These are phyloP conservation scores for Fusarium lyarnte DNA, from an alignment of 2,329 filamentous ascomycete species.

Conservation along the genomic window DNA sequence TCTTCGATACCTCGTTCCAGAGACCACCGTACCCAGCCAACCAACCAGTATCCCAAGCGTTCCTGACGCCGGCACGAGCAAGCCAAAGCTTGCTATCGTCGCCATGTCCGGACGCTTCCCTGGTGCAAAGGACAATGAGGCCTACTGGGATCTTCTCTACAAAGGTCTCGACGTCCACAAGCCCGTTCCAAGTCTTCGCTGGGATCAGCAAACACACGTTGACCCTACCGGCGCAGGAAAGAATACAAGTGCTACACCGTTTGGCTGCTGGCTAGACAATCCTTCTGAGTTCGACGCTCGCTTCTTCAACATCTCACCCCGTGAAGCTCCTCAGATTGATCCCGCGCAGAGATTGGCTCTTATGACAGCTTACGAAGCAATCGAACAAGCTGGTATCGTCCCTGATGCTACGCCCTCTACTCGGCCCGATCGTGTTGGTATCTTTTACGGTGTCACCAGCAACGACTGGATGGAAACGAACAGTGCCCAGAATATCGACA, in stretches of 20 bases:
- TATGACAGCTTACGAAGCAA: slow-evolving; percentile 73
- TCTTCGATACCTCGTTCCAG: slow-evolving; percentile 14
- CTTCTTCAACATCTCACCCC: slow-evolving; percentile 77
- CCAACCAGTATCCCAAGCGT: fast-evolving
- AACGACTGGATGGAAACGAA: slow-evolving; percentile 85
- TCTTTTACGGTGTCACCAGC: slow-evolving; percentile 80
- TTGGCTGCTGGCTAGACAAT: slow-evolving; percentile 65
- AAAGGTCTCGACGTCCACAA: slow-evolving; percentile 72
- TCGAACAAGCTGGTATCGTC: slow-evolving; percentile 73
- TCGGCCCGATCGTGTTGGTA: slow-evolving; percentile 67
- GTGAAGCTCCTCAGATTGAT: slow-evolving; percentile 57
- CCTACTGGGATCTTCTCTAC: slow-evolving; percentile 72
- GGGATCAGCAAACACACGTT: slow-evolving; percentile 43
- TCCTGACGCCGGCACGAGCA: neutral
- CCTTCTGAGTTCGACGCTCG: slow-evolving; percentile 73
- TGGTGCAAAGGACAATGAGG: slow-evolving; percentile 65
- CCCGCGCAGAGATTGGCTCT: slow-evolving; percentile 73
- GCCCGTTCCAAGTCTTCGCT: slow-evolving; percentile 53
- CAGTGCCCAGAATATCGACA: slow-evolving; percentile 71
- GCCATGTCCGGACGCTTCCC: slow-evolving; percentile 74
- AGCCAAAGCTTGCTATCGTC: slow-evolving; percentile 62
- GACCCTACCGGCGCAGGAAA: slow-evolving; percentile 68
- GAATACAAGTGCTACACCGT: slow-evolving; percentile 61
- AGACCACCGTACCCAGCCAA: fast-evolving
- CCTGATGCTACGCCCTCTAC: slow-evolving; percentile 71